phyloP scores from a whole-genome alignment of 305 asterid genomes.

The Galium porrigens region DNA sequence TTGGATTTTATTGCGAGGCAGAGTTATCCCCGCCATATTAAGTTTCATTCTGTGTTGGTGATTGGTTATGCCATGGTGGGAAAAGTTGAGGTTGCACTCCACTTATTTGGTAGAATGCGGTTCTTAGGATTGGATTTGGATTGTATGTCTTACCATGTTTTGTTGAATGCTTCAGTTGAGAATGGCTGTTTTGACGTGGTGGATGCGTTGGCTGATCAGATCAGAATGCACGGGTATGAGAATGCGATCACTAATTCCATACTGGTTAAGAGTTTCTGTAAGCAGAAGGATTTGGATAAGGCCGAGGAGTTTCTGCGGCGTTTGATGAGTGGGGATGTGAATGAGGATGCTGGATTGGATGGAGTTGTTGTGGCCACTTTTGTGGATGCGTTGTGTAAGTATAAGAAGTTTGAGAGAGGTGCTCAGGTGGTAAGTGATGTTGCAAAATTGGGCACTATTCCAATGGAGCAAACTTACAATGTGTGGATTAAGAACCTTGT shows the following conservation, averaged over 20 bases:
- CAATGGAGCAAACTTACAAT: conserved; percentile 41
- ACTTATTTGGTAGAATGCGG: conserved; percentile 68
- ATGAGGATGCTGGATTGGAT: conserved; percentile 22
- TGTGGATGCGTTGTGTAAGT: conserved; percentile 50
- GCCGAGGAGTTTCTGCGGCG: conserved; percentile 46
- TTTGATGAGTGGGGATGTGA: conserved; percentile 18
- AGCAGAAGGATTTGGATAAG: conserved; percentile 35
- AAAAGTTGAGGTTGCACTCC: conserved; percentile 49
- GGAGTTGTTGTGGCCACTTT: conserved; percentile 36
- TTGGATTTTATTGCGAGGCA: conserved; percentile 27
- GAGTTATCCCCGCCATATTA: conserved; percentile 19
- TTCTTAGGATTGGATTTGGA: conserved; percentile 55
- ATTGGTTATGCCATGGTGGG: conserved; percentile 75
- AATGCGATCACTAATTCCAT: conserved; percentile 42
- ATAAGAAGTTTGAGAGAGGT: conserved; percentile 43
- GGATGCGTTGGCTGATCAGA: conserved; percentile 37
- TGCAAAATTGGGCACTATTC: conserved; percentile 23
- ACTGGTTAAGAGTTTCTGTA: conserved; percentile 44
- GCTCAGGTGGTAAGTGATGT: conserved; percentile 42
- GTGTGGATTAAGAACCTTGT: conserved; percentile 50
- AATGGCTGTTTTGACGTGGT: conserved; percentile 40
- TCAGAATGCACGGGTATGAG: conserved; percentile 35
- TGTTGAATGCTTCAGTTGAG: conserved; percentile 63
- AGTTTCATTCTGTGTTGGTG: conserved; percentile 39
- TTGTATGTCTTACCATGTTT: conserved; percentile 40